These are phyloP conservation scores for Orychophragmus violaceus DNA, from an alignment of 345 rosid genomes.

Conservation along the genomic window DNA sequence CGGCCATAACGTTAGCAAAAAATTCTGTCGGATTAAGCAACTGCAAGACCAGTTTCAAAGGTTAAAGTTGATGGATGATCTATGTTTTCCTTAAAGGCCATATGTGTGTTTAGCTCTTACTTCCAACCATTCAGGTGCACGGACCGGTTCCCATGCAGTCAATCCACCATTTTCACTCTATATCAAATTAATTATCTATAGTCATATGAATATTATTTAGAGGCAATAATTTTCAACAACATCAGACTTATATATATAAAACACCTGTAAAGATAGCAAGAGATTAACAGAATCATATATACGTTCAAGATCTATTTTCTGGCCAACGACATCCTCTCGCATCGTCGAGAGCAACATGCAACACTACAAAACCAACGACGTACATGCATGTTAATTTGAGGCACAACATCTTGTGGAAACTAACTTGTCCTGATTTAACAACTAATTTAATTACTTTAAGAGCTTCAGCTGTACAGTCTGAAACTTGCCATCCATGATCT, in stretches of 20 bases:
- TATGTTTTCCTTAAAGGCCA: no score
- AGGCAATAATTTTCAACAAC: not conserved
- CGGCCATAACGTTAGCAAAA: conserved; percentile 29
- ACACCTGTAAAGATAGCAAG: conserved; percentile 50
- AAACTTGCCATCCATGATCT: conserved; percentile 69
- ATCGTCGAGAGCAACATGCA: conserved; percentile 51
- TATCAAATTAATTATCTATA: not conserved
- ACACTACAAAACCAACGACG: conserved; percentile 31
- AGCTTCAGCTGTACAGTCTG: conserved; percentile 62
- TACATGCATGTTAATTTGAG: not conserved
- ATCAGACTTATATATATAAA: not conserved
- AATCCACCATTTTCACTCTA: conserved; percentile 55
- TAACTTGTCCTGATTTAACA: no score
- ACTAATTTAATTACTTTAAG: conserved; percentile 34
- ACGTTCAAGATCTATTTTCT: conserved; percentile 36
- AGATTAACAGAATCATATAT: conserved; percentile 51
- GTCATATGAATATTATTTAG: no score
- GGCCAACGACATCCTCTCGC: conserved; percentile 57
- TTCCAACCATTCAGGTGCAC: conserved; percentile 49
- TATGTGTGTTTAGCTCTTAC: conserved; percentile 19
- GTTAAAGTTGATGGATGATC: no score
- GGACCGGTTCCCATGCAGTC: conserved; percentile 33
- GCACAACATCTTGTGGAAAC: not conserved
- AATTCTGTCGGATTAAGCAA: conserved; percentile 53
- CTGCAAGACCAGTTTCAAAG: conserved; percentile 18